A percentile compares a stretch with the other conserved stretches of the same genome.
Conservation (phyloP, 1,284 basidiomycete species). For the Athelia sp. region DNA sequence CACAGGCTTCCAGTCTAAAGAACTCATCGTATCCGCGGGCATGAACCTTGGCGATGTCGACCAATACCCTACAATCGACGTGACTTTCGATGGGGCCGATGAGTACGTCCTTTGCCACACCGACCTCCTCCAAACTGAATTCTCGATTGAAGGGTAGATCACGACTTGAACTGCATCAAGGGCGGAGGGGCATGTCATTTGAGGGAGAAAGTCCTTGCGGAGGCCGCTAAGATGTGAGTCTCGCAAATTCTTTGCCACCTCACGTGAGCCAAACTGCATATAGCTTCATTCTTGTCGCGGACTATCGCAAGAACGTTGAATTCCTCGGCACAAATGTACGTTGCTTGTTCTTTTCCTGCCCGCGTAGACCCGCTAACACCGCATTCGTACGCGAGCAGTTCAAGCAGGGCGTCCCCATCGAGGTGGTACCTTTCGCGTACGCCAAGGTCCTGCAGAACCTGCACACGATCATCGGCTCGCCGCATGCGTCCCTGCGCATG, state of each 20-base stretch:
- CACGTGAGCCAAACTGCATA: background rate
- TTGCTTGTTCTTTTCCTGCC: constrained; percentile 11
- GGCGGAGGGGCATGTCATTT: constrained; percentile 97
- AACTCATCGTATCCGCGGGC: constrained; percentile 83
- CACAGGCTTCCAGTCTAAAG: constrained; percentile 91
- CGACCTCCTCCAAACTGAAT: background rate
- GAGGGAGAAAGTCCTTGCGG: constrained; percentile 95
- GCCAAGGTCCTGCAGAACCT: constrained; percentile 77
- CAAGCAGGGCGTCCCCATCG: constrained; percentile 88
- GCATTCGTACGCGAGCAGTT: constrained; percentile 45
- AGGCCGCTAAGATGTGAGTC: constrained; percentile 83
- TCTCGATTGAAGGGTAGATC: constrained; percentile 67
- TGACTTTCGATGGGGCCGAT: constrained; percentile 98
- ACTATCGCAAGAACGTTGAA: constrained; percentile 89
- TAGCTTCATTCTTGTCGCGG: constrained; percentile 92
- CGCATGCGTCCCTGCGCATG: constrained; percentile 76
- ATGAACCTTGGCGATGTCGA: constrained; percentile 90
- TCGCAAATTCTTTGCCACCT: background rate
- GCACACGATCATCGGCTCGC: constrained; percentile 58
- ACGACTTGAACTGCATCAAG: constrained; percentile 90
- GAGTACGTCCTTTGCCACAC: constrained; percentile 26
- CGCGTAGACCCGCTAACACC: background rate
- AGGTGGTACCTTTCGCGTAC: constrained; percentile 96
- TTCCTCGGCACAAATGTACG: constrained; percentile 80
- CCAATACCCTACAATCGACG: constrained; percentile 86